Percentiles rank a stretch among this genome's conserved stretches.
These are phyloP conservation scores for Scenedesmus sp. DNA, from an alignment of 163 green algal genomes.

Conservation along the genomic window DNA sequence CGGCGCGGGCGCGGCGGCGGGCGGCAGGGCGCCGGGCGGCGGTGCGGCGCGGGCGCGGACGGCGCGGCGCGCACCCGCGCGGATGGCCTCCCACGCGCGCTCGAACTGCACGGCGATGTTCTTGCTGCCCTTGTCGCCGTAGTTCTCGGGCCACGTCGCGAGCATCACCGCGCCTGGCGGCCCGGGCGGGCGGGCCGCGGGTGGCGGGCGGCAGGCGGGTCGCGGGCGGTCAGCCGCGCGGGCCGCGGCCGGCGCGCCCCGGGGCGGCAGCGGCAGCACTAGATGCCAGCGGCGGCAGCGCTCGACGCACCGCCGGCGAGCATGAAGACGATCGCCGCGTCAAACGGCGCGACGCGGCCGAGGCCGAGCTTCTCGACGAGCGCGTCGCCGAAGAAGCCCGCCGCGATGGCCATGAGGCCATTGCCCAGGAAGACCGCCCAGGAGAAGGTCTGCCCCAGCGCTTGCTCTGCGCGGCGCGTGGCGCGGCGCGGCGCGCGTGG, in stretches of 20 bases:
- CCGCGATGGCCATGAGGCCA: conserved; percentile 80
- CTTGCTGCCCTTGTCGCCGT: conserved; percentile 66
- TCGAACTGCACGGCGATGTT: conserved; percentile 56
- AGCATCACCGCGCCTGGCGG: conserved; percentile 80
- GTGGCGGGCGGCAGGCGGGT: no score
- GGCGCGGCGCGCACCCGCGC: conserved; percentile 23
- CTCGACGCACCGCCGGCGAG: conserved; percentile 63
- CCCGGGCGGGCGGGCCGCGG: no score
- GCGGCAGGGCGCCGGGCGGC: no score
- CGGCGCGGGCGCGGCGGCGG: no score
- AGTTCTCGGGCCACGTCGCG: conserved; percentile 91
- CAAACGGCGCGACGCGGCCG: conserved; percentile 91
- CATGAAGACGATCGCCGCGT: conserved; percentile 81
- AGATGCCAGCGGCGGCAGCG: no score
- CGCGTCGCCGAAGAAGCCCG: conserved; percentile 86
- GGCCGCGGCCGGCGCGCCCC: conserved; percentile 1
- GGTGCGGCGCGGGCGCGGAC: no score
- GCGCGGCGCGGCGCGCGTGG: background rate
- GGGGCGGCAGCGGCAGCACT: no score
- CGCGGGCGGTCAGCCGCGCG: conserved; percentile 65
- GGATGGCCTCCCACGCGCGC: conserved; percentile 56
- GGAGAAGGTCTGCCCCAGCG: conserved; percentile 49
- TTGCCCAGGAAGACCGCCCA: conserved; percentile 92
- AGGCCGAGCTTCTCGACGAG: conserved; percentile 84
- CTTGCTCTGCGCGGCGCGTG: conserved; percentile 21